Evolutionary conservation across 1,284 basidiomycete species (phyloP).

Genomic region (Melampsora occidentalis): DNA sequence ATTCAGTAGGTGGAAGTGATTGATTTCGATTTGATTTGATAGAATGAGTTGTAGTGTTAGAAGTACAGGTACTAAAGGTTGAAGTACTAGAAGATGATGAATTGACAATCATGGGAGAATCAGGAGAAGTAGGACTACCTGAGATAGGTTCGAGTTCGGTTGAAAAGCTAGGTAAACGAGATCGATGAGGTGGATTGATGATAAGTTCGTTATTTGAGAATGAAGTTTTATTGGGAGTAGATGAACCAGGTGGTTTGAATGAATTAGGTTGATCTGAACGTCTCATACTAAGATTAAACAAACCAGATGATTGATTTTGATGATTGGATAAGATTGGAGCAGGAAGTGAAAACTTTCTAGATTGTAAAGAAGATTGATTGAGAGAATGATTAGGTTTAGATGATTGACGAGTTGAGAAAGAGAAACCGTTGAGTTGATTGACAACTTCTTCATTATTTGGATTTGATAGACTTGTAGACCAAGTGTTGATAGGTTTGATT

Average conservation of each 20-base stretch:
- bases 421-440: conserved; percentile 20
- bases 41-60: background rate
- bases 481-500: conserved; percentile 4
- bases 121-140: conserved; percentile 41
- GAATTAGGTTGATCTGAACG: conserved; percentile 8
- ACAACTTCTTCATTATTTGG: conserved; percentile 31
- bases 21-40: background rate
- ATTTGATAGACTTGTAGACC: background rate
- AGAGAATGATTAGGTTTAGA: background rate
- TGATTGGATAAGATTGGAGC: background rate
- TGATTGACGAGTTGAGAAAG: background rate
- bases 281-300: conserved; percentile 7
- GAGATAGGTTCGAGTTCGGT: conserved; percentile 43
- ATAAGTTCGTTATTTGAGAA: conserved; percentile 29
- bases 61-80: too few species aligned
- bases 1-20: background rate
- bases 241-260: conserved; percentile 9
- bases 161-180: conserved; percentile 36
- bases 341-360: conserved; percentile 17
- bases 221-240: conserved; percentile 24
- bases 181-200: conserved; percentile 14
- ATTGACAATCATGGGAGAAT: conserved; percentile 17
- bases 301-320: background rate
- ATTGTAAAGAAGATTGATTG: background rate
- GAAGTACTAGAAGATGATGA: background rate